Conservation (phyloP, 1,284 basidiomycete species). For the Ustilago loliicola region DNA sequence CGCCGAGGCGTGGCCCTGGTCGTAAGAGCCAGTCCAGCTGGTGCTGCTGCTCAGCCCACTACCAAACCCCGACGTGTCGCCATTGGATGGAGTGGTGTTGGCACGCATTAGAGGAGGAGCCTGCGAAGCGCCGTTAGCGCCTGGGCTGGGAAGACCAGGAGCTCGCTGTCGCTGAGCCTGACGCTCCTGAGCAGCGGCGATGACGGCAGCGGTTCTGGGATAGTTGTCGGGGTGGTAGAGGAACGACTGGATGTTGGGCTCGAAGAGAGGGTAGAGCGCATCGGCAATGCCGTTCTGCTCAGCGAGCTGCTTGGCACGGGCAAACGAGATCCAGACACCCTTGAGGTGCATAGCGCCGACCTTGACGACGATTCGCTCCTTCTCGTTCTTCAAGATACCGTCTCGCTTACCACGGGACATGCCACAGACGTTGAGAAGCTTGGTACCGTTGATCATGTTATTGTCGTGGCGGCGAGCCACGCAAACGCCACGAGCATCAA, state of each 20-base stretch:
- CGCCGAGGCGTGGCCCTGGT: conserved; percentile 51
- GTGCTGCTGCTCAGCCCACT: conserved; percentile 46
- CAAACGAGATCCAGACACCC: conserved; percentile 70
- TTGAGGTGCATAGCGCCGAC: conserved; percentile 70
- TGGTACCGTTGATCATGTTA: conserved; percentile 71
- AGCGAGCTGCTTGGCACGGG: conserved; percentile 67
- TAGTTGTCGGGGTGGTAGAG: conserved; percentile 70
- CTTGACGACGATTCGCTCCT: conserved; percentile 70
- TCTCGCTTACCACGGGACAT: conserved; percentile 71
- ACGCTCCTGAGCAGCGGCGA: conserved; percentile 69
- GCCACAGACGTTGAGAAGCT: conserved; percentile 69
- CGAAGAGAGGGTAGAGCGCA: conserved; percentile 69
- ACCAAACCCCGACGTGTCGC: conserved; percentile 47
- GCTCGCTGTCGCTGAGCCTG: conserved; percentile 61
- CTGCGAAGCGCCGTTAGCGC: conserved; percentile 42
- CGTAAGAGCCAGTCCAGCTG: conserved; percentile 53
- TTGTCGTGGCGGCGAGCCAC: conserved; percentile 70
- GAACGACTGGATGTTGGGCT: conserved; percentile 70
- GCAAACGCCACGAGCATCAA: conserved; percentile 68
- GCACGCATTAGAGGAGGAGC: conserved; percentile 59
- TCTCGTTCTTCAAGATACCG: conserved; percentile 70
- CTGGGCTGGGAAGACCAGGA: conserved; percentile 53
- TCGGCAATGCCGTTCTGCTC: conserved; percentile 69
- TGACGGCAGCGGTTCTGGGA: conserved; percentile 68
- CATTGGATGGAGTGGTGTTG: conserved; percentile 58